phyloP scores from a whole-genome alignment of 176 grass and related monocot genomes.

The Phyllostachys edulis region DNA sequence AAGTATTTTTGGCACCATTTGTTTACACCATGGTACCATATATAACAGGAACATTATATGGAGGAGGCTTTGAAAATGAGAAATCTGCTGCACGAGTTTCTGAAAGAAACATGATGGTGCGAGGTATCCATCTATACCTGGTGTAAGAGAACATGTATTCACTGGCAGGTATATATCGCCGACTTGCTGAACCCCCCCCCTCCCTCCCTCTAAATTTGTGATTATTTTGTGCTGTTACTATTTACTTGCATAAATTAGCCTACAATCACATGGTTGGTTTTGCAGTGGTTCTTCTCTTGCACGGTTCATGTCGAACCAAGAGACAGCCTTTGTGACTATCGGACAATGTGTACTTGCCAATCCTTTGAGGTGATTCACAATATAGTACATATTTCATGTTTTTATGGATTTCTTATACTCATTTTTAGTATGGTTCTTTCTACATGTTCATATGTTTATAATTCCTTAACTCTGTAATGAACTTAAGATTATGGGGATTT shows the following conservation, averaged over 20 bases:
- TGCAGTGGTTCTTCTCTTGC: slow-evolving; percentile 98
- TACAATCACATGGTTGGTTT: slow-evolving; percentile 30
- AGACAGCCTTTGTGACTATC: slow-evolving; percentile 99
- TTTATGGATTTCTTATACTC: not conserved
- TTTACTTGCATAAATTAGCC: slow-evolving; percentile 1
- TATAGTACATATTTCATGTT: slow-evolving; percentile 14
- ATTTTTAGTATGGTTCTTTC: not conserved
- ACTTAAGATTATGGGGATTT: too few relatives aligned
- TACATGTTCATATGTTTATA: not conserved
- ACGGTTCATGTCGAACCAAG: slow-evolving; percentile 99
- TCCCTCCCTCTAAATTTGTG: not conserved
- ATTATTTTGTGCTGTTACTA: slow-evolving; percentile 9
- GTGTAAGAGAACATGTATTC: too few relatives aligned
- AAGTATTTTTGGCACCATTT: too few relatives aligned
- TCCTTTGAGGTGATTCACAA: slow-evolving; percentile 81
- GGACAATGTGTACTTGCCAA: slow-evolving; percentile 90
- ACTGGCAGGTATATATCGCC: slow-evolving; percentile 62
- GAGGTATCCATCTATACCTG: slow-evolving; percentile 91
- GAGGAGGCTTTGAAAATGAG: slow-evolving; percentile 97
- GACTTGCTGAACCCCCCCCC: not conserved
- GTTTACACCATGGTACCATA: too few relatives aligned
- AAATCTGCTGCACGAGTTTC: slow-evolving; percentile 93
- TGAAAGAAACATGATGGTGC: slow-evolving; percentile 89
- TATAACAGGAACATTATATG: slow-evolving; percentile 86
- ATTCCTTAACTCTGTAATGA: not conserved